These are phyloP conservation scores for Pythium rhizo-oryzae DNA, from an alignment of 352 stramenopile species.

Conservation along the genomic window DNA sequence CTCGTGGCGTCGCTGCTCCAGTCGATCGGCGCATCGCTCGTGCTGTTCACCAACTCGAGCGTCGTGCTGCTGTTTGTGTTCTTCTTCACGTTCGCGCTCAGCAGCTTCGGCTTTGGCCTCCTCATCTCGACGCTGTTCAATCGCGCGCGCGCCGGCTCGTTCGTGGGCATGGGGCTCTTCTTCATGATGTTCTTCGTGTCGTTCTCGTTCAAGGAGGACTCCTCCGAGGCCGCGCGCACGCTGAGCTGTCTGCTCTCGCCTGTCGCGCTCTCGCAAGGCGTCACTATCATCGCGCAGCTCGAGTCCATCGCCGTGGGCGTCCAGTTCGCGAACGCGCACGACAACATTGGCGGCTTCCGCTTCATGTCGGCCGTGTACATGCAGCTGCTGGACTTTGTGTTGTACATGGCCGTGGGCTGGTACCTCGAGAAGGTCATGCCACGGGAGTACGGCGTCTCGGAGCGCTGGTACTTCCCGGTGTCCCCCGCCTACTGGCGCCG, in stretches of 20 bases:
- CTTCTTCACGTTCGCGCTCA: slow-evolving; percentile 81
- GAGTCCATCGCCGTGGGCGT: slow-evolving; percentile 58
- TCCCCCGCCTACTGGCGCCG: slow-evolving; percentile 67
- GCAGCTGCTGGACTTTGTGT: slow-evolving; percentile 87
- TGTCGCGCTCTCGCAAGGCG: slow-evolving; percentile 73
- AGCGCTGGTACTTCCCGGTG: slow-evolving; percentile 92
- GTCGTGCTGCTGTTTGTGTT: slow-evolving; percentile 53
- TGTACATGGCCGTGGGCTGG: slow-evolving; percentile 84
- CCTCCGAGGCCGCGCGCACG: slow-evolving; percentile 31
- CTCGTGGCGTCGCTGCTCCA: slow-evolving; percentile 51
- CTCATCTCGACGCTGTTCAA: slow-evolving; percentile 75
- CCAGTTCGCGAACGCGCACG: slow-evolving; percentile 36
- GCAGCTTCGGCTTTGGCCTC: slow-evolving; percentile 75
- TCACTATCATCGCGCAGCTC: slow-evolving; percentile 60
- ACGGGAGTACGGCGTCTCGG: slow-evolving; percentile 88
- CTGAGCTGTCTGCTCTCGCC: slow-evolving; percentile 60
- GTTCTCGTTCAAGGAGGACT: slow-evolving; percentile 67
- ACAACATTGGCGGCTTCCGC: slow-evolving; percentile 49
- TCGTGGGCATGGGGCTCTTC: slow-evolving; percentile 76
- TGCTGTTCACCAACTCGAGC: slow-evolving; percentile 59
- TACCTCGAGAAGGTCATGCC: slow-evolving; percentile 95
- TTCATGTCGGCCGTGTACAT: slow-evolving; percentile 74
- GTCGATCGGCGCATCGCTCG: slow-evolving; percentile 31
- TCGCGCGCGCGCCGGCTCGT: slow-evolving; percentile 51
- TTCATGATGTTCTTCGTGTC: slow-evolving; percentile 84